These are phyloP conservation scores for Hygrophoropsis aurantiaca DNA, from an alignment of 768 basidiomycete species.

Conservation along the genomic window DNA sequence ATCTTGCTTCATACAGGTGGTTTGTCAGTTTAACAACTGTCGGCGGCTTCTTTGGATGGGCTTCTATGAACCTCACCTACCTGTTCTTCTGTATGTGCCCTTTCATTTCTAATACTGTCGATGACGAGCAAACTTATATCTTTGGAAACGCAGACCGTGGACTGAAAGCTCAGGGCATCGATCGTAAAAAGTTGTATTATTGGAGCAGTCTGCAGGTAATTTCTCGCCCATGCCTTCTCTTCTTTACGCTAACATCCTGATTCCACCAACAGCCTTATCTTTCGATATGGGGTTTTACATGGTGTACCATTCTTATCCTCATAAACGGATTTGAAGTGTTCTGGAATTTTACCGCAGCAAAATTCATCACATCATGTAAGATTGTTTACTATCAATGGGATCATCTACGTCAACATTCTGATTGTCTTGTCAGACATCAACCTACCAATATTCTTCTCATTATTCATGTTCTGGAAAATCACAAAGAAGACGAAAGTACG, in stretches of 20 bases:
- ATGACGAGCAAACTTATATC: neutral
- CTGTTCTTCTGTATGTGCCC: constrained; percentile 56
- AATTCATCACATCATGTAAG: constrained; percentile 50
- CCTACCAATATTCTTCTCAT: constrained; percentile 14
- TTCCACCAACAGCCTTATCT: constrained; percentile 47
- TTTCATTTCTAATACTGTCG: neutral
- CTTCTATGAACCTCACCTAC: constrained; percentile 66
- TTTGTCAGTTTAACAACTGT: constrained; percentile 65
- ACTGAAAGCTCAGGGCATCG: constrained; percentile 64
- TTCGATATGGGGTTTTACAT: constrained; percentile 64
- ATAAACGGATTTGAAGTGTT: constrained; percentile 60
- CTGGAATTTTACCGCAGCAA: constrained; percentile 54
- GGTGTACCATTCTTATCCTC: constrained; percentile 59
- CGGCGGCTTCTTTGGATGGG: constrained; percentile 66
- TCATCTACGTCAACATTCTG: too few relatives aligned
- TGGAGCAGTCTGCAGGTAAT: constrained; percentile 49
- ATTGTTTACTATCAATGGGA: too few relatives aligned
- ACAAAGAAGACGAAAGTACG: constrained; percentile 32
- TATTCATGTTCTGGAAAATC: constrained; percentile 23
- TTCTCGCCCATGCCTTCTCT: too few relatives aligned
- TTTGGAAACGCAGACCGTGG: constrained; percentile 75
- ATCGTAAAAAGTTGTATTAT: constrained; percentile 62
- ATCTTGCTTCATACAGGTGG: constrained; percentile 53
- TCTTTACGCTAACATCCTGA: constrained; percentile 23
- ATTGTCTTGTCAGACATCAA: too few relatives aligned